These are phyloP conservation scores for Paecilomyces dactylethromorphus DNA, from an alignment of 2,329 filamentous ascomycete species.

Conservation along the genomic window DNA sequence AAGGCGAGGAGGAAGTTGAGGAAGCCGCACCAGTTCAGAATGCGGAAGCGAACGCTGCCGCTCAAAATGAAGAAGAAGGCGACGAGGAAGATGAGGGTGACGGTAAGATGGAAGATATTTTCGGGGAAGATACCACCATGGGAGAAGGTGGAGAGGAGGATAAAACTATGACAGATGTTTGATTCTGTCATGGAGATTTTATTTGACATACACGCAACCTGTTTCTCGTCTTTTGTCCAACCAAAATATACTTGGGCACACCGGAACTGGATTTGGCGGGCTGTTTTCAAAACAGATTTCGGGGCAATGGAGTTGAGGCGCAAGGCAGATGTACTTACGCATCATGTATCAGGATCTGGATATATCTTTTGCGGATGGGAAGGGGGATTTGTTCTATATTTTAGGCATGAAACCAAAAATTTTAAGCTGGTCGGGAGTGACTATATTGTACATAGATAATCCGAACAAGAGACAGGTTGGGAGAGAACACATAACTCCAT, in stretches of 20 bases:
- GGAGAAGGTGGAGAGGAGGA: constrained; percentile 31
- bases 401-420: neutral
- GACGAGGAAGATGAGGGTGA: constrained; percentile 37
- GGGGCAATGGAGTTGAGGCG: constrained; percentile 1
- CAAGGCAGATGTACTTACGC: neutral
- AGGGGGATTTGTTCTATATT: neutral
- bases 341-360: neutral
- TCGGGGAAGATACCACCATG: constrained; percentile 37
- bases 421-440: neutral
- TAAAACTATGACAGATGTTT: constrained; percentile 38
- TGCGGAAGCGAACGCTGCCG: constrained; percentile 5
- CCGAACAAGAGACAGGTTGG: neutral
- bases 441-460: neutral
- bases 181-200: constrained; percentile 4
- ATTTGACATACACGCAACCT: neutral
- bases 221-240: neutral
- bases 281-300: neutral
- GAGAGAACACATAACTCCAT: neutral
- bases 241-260: neutral
- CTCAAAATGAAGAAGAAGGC: constrained; percentile 18
- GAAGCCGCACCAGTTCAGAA: constrained; percentile 1
- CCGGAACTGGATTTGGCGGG: neutral
- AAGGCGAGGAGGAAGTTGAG: constrained; percentile 40
- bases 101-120: constrained; percentile 43
- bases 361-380: neutral